Evolutionary conservation across 768 basidiomycete genomes (phyloP), one percentile per base, ranked within the genome.

Genomic region (Termitomyces sp.): DNA sequence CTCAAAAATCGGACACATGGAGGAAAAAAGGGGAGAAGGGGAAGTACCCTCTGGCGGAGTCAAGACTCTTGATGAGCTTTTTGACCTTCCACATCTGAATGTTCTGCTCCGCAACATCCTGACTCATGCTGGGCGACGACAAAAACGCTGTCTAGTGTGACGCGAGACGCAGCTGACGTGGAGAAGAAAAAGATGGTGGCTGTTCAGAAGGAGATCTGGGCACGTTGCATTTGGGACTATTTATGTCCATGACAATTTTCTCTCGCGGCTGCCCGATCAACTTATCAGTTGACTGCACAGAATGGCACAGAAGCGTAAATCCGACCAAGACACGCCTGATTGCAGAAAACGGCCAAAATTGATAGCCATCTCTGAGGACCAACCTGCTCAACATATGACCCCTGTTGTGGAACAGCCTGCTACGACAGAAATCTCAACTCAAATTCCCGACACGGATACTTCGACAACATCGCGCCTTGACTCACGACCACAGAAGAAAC

Each of bases 11-110:
- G 70, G 74, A 65, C 68, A 64, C 46, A 51, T 22, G 58, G 64
- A 58, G 28, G 44, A 16, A 43, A 20, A 35, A 33, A 14, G 42
- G 54, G 44, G 30, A 50, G 64, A 35, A 45, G 28, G 42, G 43
- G 35, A 70, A 75, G 42, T 53, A 90, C 88, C 94, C 94, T 81
- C 93, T 85, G 58, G 97, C 94, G 51, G 87, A 79, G 71, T 98
- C 92, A 75, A 98, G 86, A 75, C 92, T 94, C 83, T 94, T 94
- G 79, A 99, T 94, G 77, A 98, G 91, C 79, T 97, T 98, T 80
- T 95, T 94, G 76, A 96, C 88, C 78, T 97, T 94, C 95, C 92
- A 90, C 86, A 94, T 91, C 81, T 93, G 91, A 70, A 94, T 95
- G 71, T 94, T 95, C 77, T 94, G 91, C 77, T 95, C 93, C 71